A percentile compares a stretch with the other conserved stretches of the same genome.
Conservation (phyloP, 306 rosid species). For the Mucuna pruriens region DNA sequence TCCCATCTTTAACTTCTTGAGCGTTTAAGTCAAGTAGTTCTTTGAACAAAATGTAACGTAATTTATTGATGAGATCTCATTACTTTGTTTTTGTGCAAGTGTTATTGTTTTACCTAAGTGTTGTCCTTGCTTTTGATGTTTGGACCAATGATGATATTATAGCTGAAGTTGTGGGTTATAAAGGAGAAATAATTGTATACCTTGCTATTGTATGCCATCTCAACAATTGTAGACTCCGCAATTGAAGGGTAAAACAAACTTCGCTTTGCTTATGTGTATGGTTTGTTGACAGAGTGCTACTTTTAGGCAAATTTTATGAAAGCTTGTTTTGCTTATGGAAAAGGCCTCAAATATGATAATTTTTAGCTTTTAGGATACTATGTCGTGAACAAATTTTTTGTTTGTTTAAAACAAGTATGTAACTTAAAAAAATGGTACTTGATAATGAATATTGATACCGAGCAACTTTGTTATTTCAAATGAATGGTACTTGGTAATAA, state of each 20-base stretch:
- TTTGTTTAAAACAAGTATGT: too few relatives aligned
- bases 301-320: too few relatives aligned
- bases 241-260: conserved; percentile 81
- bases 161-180: conserved; percentile 69
- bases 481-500: too few relatives aligned
- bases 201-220: conserved; percentile 66
- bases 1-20: conserved; percentile 9
- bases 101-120: conserved; percentile 64
- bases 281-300: conserved; percentile 84
- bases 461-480: too few relatives aligned
- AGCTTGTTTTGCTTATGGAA: too few relatives aligned
- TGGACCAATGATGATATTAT: conserved; percentile 90
- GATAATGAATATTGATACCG: too few relatives aligned
- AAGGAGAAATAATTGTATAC: conserved; percentile 66
- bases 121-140: conserved; percentile 81
- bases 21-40: conserved; percentile 27
- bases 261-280: conserved; percentile 80
- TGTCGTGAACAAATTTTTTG: too few relatives aligned
- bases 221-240: conserved; percentile 77
- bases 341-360: too few relatives aligned
- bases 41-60: neutral
- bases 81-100: conserved; percentile 68
- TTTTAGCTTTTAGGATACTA: too few relatives aligned
- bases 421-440: too few relatives aligned
- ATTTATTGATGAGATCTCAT: conserved; percentile 13